Evolutionary conservation across 2,329 filamentous ascomycete species (phyloP).

Genomic region (Curvularia sp.): DNA sequence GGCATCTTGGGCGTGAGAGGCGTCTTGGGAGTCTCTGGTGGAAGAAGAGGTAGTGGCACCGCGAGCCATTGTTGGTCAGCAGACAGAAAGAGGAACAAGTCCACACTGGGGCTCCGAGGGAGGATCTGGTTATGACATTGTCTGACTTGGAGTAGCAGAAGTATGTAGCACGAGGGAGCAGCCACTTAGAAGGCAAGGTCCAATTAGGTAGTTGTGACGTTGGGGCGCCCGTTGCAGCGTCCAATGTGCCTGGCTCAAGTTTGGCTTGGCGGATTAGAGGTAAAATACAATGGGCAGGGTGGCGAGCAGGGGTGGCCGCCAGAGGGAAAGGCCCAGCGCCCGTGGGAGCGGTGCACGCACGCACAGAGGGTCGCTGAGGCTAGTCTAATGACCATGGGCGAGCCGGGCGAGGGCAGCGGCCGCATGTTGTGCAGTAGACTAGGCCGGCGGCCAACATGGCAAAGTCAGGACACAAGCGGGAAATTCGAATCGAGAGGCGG

Average conservation of each 20-base stretch:
- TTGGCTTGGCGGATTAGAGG: conserved; percentile 5
- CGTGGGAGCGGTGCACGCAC: background rate
- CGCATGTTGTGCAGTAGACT: conserved; percentile 6
- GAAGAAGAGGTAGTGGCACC: conserved; percentile 29
- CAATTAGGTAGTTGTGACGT: conserved; percentile 22
- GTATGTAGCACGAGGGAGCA: conserved; percentile 12
- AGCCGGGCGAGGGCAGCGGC: background rate
- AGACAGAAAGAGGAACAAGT: conserved; percentile 12
- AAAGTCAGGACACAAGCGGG: conserved; percentile 2
- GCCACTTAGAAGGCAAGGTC: conserved; percentile 15
- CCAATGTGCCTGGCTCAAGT: conserved; percentile 12
- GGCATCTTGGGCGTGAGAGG: conserved; percentile 24
- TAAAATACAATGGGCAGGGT: conserved; percentile 6
- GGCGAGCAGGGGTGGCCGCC: conserved; percentile 9
- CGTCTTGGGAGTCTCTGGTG: conserved; percentile 31
- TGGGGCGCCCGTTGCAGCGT: conserved; percentile 16
- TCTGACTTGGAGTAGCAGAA: conserved; percentile 11
- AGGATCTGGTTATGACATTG: conserved; percentile 26
- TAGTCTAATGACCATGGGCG: background rate
- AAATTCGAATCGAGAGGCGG: conserved; percentile 17
- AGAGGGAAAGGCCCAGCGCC: background rate
- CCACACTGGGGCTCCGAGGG: conserved; percentile 30
- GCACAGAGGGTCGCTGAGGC: conserved; percentile 8
- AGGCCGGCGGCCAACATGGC: conserved; percentile 4
- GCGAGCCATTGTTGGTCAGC: conserved; percentile 38